Base-by-base conservation (phyloP, 2,329 filamentous ascomycete species). In the Penicillium sp. region DNA sequence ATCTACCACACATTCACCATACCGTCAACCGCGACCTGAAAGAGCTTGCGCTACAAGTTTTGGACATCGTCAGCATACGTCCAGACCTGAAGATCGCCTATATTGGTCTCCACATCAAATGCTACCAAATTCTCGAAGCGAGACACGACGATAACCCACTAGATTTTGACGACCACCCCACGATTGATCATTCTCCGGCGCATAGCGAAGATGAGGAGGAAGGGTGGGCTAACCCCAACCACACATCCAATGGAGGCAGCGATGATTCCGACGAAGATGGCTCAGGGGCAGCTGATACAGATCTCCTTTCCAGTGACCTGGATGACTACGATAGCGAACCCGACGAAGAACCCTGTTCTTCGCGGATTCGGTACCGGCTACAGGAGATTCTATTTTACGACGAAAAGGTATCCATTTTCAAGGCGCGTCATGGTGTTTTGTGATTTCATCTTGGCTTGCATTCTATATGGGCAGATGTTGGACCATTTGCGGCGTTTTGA, bases 361-460 rank as follows among this genome's bases (percentile, higher is more conserved):
- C 67, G 19, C 65, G 66, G 6, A 70, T 75, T 31, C 76, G 81
- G 65, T 80, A 92, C 58, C 81, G 85, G 53, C 76, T 93, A 63
- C 80, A 89, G 60, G 89, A 93, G 77, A 93, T 94, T 61, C 74
- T 92, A 60, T 93, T 91, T 73, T 92, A 91, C 67, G 90, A 93
- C 70, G 90, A 93, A 70, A 90, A 91, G 73, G 85, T 91, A 52
- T 86, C 88, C 29, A 87, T 93, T 57, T 93, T 93, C 76, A 89
- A 88, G 72, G 88, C 88, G 33, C 82, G 90, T 59, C 87, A 90
- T 73, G 86, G 83, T 49, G 68, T 72, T 61, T 66, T 79, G 46
- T 78, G 66, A 72, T 53, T 11, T 52, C 33, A 33, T 44, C 19
- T 59, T 39, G 34, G 45, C 25, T 47, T 50, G 43, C 44, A 55